Percentiles rank a stretch among this genome's conserved stretches.
phyloP scores from a whole-genome alignment of 1,284 basidiomycete genomes.

The Mycena sp. region DNA sequence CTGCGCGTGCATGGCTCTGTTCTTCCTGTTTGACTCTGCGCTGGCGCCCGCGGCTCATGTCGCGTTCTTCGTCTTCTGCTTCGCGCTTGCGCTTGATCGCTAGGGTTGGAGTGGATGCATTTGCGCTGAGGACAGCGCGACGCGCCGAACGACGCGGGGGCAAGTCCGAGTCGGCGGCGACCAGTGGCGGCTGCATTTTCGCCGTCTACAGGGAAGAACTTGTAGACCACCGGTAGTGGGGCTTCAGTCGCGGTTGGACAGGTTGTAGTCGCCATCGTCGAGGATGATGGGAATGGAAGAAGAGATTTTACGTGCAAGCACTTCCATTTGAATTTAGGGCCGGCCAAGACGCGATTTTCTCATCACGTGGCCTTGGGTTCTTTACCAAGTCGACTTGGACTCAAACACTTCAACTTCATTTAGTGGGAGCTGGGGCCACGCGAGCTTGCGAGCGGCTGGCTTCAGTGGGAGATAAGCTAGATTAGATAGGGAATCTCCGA shows the following conservation, averaged over 20 bases:
- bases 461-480: too few species aligned
- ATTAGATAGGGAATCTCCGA: too few species aligned
- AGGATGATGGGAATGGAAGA: not conserved
- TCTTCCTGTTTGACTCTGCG: not conserved
- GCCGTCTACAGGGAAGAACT: not conserved
- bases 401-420: too few species aligned
- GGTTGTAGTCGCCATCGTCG: not conserved
- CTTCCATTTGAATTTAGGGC: not conserved
- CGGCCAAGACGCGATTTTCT: slow-evolving; percentile 2
- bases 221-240: not conserved
- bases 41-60: not conserved
- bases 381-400: too few species aligned
- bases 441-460: too few species aligned
- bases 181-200: too few species aligned
- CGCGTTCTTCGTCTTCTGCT: not conserved
- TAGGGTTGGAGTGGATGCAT: not conserved
- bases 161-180: not conserved
- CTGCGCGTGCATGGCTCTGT: slow-evolving; percentile 29
- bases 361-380: not conserved
- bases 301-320: not conserved
- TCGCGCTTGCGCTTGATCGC: not conserved
- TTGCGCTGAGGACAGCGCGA: not conserved
- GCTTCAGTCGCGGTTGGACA: too few species aligned
- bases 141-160: not conserved
- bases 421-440: too few species aligned